Evolutionary conservation across 2,329 filamentous ascomycete genomes (phyloP).

Genomic region (Thielaviopsis ethacetica): DNA sequence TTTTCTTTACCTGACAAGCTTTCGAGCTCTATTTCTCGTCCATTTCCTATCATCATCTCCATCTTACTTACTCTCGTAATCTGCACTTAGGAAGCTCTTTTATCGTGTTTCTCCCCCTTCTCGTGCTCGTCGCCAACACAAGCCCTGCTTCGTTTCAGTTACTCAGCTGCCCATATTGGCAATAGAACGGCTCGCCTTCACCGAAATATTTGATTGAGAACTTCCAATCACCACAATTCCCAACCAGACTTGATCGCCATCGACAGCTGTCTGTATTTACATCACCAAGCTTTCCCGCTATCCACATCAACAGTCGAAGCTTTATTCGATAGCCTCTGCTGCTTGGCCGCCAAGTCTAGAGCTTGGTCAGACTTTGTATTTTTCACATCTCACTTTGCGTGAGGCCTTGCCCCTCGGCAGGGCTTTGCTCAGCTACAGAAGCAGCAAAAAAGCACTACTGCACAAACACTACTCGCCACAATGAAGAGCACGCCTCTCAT

Average conservation of each 20-base stretch:
- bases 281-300: no score
- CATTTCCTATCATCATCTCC: not conserved
- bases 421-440: conserved; percentile 6
- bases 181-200: no score
- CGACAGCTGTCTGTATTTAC: no score
- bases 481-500: conserved; percentile 97
- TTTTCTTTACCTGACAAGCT: no score
- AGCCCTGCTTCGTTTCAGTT: conserved; percentile 7
- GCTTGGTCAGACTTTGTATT: not conserved
- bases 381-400: not conserved
- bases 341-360: not conserved
- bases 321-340: not conserved
- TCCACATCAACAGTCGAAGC: not conserved
- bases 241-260: not conserved
- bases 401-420: conserved; percentile 11
- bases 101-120: no score
- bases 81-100: not conserved
- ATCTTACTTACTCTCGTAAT: not conserved
- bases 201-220: not conserved
- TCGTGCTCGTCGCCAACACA: not conserved
- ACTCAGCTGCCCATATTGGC: not conserved
- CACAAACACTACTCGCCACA: conserved; percentile 21
- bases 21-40: no score
- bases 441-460: conserved; percentile 2
- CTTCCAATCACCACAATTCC: not conserved